Conservation (phyloP, 768 basidiomycete species). For the Fomitopsis serialis region DNA sequence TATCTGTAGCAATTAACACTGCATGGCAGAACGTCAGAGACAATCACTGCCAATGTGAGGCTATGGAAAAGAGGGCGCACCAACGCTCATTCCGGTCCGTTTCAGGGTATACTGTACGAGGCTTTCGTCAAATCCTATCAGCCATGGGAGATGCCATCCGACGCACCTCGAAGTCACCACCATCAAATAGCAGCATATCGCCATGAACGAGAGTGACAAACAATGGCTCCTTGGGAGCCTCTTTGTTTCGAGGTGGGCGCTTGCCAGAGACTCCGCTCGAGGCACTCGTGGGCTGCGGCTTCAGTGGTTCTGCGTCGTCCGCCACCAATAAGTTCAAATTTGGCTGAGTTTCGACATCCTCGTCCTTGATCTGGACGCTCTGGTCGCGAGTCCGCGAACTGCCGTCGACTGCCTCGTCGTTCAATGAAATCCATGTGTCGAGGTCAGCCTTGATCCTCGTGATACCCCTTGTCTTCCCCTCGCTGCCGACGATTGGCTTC, state of each 20-base stretch:
- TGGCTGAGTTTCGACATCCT: background rate
- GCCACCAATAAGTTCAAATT: background rate
- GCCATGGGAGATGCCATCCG: slow-evolving; percentile 9
- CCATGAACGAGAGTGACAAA: slow-evolving; percentile 34
- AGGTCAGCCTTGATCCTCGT: background rate
- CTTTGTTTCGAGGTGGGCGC: background rate
- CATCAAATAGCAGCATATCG: slow-evolving; percentile 30
- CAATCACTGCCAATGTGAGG: background rate
- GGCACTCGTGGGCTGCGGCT: background rate
- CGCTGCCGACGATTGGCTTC: background rate
- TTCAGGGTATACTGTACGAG: slow-evolving; percentile 16
- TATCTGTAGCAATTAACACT: background rate
- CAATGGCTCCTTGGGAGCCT: background rate
- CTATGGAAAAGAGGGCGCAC: slow-evolving; percentile 1
- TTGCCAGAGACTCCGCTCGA: background rate
- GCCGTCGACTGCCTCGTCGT: background rate
- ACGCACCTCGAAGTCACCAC: slow-evolving; percentile 38
- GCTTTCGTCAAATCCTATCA: background rate
- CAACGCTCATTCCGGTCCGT: slow-evolving; percentile 22
- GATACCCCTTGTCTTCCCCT: background rate
- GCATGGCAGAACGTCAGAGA: background rate
- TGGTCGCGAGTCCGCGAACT: background rate
- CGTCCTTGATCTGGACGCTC: background rate
- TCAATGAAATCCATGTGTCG: background rate
- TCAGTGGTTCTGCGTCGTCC: too few relatives aligned